Evolutionary conservation across 768 basidiomycete species (phyloP).

Genomic region (Pisolithus sp.): DNA sequence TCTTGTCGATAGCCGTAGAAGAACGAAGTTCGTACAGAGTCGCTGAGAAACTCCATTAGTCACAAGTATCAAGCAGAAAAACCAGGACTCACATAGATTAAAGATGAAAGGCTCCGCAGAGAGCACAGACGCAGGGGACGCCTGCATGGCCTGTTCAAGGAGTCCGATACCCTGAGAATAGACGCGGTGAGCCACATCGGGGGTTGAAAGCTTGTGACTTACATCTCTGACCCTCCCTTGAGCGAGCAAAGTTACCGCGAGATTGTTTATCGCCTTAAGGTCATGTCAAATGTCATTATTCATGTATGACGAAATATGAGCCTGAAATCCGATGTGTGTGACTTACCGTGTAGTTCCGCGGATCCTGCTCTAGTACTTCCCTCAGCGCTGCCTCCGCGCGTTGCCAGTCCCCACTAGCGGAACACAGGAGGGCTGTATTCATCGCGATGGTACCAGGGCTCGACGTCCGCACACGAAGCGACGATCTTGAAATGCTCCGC

Average conservation of each 20-base stretch:
- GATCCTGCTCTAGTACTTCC: slow-evolving; percentile 42
- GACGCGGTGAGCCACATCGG: not conserved
- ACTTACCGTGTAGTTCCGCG: slow-evolving; percentile 55
- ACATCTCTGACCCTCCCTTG: slow-evolving; percentile 74
- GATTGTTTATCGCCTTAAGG: slow-evolving; percentile 64
- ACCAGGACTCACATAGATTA: slow-evolving; percentile 58
- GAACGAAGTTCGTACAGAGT: slow-evolving; percentile 82
- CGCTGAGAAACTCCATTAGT: slow-evolving; percentile 34
- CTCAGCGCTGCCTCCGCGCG: slow-evolving; percentile 41
- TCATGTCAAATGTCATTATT: not conserved
- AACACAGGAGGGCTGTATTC: slow-evolving; percentile 61
- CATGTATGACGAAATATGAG: not conserved
- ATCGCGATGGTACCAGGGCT: slow-evolving; percentile 44
- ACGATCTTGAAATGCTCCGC: slow-evolving; percentile 43
- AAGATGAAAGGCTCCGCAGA: slow-evolving; percentile 80
- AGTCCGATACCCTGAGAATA: slow-evolving; percentile 56
- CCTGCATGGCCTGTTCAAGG: slow-evolving; percentile 53
- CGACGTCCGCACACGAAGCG: slow-evolving; percentile 37
- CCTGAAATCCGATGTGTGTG: not conserved
- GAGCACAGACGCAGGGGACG: slow-evolving; percentile 65
- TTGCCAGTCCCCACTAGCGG: slow-evolving; percentile 67
- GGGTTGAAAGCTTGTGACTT: slow-evolving; percentile 1
- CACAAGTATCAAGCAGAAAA: not conserved
- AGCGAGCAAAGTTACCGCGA: slow-evolving; percentile 63
- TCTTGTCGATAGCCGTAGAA: slow-evolving; percentile 65